phyloP scores from a whole-genome alignment of 768 basidiomycete genomes.

The Lactarius sanguifluus region DNA sequence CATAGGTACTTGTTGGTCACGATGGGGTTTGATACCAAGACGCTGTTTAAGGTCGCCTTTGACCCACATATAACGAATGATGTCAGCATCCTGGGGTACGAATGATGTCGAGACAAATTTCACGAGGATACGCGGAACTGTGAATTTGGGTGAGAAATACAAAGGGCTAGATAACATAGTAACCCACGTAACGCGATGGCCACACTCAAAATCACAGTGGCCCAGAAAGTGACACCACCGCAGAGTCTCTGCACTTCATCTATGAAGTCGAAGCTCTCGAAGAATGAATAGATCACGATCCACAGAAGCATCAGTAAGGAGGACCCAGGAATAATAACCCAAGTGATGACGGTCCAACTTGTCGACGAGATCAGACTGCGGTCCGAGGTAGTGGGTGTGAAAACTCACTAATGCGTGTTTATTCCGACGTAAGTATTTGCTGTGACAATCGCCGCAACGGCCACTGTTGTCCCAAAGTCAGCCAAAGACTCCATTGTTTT shows the following conservation, averaged over 20 bases:
- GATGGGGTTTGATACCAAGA: conserved; percentile 63
- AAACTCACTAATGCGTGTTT: conserved; percentile 82
- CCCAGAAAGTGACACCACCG: conserved; percentile 82
- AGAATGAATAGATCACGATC: conserved; percentile 85
- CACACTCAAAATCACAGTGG: conserved; percentile 67
- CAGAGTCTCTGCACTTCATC: conserved; percentile 74
- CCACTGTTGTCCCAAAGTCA: conserved; percentile 91
- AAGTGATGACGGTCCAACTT: conserved; percentile 84
- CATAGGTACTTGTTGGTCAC: conserved; percentile 39
- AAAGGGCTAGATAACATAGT: conserved; percentile 1
- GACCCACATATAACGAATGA: conserved; percentile 92
- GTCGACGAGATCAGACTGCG: conserved; percentile 11
- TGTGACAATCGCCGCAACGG: conserved; percentile 80
- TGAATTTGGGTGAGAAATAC: conserved; percentile 9
- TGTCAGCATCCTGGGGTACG: conserved; percentile 80
- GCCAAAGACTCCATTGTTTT: conserved; percentile 73
- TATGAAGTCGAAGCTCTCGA: conserved; percentile 68
- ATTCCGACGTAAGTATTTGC: conserved; percentile 91
- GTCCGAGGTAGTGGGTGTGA: conserved; percentile 25
- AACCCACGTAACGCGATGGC: conserved; percentile 69
- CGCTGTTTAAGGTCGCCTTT: conserved; percentile 78
- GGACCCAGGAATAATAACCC: conserved; percentile 78
- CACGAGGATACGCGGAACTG: conserved; percentile 80
- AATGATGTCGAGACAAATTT: conserved; percentile 73
- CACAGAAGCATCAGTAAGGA: conserved; percentile 82